phyloP scores from a whole-genome alignment of 1,284 basidiomycete species.

The Schizophyllum amplum region DNA sequence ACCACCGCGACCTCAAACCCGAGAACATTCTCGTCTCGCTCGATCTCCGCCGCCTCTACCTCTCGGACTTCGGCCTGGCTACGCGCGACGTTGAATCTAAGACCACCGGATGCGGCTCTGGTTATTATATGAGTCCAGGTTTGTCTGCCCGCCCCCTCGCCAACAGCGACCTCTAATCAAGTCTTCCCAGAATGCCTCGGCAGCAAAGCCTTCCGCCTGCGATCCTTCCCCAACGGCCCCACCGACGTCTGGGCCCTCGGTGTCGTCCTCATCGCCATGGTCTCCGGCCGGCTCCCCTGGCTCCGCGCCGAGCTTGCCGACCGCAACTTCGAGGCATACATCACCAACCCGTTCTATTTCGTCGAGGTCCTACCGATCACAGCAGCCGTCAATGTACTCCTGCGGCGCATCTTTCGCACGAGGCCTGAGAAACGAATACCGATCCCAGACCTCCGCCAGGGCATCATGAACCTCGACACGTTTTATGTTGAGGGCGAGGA shows the following conservation, averaged over 20 bases:
- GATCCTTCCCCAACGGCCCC: constrained; percentile 45
- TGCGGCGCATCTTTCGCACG: neutral
- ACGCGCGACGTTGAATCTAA: constrained; percentile 53
- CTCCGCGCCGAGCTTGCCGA: constrained; percentile 4
- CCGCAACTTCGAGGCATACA: neutral
- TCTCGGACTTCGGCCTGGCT: constrained; percentile 74
- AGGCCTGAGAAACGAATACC: neutral
- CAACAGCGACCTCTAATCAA: neutral
- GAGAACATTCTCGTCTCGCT: constrained; percentile 66
- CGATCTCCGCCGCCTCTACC: constrained; percentile 46
- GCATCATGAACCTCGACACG: neutral
- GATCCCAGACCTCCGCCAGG: neutral
- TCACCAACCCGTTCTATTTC: neutral
- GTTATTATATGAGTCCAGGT: constrained; percentile 69
- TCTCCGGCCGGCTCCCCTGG: constrained; percentile 28
- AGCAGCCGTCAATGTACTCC: neutral
- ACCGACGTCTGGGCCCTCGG: constrained; percentile 78
- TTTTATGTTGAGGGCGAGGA: neutral
- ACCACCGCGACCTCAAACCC: constrained; percentile 74
- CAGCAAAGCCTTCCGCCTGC: constrained; percentile 16
- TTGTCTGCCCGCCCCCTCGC: constrained; percentile 15
- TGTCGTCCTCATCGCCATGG: constrained; percentile 66
- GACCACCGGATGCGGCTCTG: constrained; percentile 68
- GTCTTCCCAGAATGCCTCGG: constrained; percentile 7
- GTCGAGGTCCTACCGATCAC: neutral